phyloP scores from a whole-genome alignment of 2,329 filamentous ascomycete genomes.

The Cytospora leucostoma region DNA sequence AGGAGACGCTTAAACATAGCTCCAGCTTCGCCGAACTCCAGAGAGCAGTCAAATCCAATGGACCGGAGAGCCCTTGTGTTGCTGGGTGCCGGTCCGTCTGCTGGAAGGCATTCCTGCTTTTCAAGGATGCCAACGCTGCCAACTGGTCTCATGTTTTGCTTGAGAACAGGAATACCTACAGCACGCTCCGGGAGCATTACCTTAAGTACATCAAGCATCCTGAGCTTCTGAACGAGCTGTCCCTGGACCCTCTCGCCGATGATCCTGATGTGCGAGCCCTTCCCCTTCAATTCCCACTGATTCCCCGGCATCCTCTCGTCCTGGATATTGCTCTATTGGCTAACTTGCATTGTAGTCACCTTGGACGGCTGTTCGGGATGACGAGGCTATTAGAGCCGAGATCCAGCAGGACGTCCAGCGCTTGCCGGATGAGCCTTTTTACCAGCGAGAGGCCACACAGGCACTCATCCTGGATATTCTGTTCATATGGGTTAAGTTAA shows the following conservation, averaged over 20 bases:
- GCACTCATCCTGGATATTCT: slow-evolving; percentile 82
- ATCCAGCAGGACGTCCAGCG: slow-evolving; percentile 94
- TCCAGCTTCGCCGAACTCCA: slow-evolving; percentile 62
- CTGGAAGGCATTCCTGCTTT: slow-evolving; percentile 91
- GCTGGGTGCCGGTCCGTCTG: slow-evolving; percentile 81
- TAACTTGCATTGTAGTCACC: slow-evolving; percentile 66
- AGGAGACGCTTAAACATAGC: slow-evolving; percentile 60
- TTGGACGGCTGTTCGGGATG: slow-evolving; percentile 83
- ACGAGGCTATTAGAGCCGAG: slow-evolving; percentile 81
- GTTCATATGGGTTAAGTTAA: slow-evolving; percentile 92
- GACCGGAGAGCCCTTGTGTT: slow-evolving; percentile 62
- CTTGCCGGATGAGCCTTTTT: slow-evolving; percentile 89
- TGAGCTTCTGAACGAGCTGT: slow-evolving; percentile 70
- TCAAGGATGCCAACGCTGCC: slow-evolving; percentile 63
- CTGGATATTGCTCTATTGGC: slow-evolving; percentile 2
- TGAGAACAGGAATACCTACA: slow-evolving; percentile 74
- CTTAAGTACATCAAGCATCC: slow-evolving; percentile 82
- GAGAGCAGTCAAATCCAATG: slow-evolving; percentile 63
- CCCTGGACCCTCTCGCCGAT: slow-evolving; percentile 82
- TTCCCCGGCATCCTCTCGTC: neutral
- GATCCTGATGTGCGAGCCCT: slow-evolving; percentile 57
- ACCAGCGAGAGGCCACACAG: slow-evolving; percentile 78
- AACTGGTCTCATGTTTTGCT: slow-evolving; percentile 70
- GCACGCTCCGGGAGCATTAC: slow-evolving; percentile 70
- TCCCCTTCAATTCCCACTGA: neutral